A percentile compares a stretch with the other conserved stretches of the same genome.
Evolutionary conservation across 2,329 filamentous ascomycete species (phyloP).

Genomic region (Botrytis squamosa): DNA sequence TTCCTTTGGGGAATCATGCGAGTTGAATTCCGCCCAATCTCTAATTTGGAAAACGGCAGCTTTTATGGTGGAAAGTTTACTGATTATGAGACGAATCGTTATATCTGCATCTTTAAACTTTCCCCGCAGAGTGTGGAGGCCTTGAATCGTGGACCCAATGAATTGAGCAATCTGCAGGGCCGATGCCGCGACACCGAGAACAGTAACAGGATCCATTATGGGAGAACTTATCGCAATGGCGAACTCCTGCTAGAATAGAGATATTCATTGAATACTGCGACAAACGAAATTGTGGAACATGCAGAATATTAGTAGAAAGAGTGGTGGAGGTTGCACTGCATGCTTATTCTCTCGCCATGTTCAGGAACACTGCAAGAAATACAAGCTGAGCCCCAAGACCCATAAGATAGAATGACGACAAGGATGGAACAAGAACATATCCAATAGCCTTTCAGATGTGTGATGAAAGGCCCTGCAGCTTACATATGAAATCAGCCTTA

Average conservation of each 20-base stretch:
- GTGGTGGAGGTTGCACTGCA: background rate
- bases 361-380: background rate
- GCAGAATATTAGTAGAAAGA: background rate
- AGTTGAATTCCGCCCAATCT: constrained; percentile 25
- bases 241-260: too few species aligned
- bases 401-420: background rate
- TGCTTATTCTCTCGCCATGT: background rate
- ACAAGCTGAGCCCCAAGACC: background rate
- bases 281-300: background rate
- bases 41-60: constrained; percentile 23
- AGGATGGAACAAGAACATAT: background rate
- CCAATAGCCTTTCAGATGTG: background rate
- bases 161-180: constrained; percentile 19
- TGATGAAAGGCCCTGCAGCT: background rate
- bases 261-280: background rate
- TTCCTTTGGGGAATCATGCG: constrained; percentile 29
- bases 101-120: constrained; percentile 23
- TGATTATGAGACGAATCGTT: constrained; percentile 22
- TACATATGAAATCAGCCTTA: background rate
- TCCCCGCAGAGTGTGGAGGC: constrained; percentile 21
- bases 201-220: constrained; percentile 16
- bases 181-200: constrained; percentile 11
- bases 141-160: constrained; percentile 21
- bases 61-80: constrained; percentile 22
- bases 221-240: background rate